Conservation (phyloP, 2,329 filamentous ascomycete species). For the Fusarium palustre region DNA sequence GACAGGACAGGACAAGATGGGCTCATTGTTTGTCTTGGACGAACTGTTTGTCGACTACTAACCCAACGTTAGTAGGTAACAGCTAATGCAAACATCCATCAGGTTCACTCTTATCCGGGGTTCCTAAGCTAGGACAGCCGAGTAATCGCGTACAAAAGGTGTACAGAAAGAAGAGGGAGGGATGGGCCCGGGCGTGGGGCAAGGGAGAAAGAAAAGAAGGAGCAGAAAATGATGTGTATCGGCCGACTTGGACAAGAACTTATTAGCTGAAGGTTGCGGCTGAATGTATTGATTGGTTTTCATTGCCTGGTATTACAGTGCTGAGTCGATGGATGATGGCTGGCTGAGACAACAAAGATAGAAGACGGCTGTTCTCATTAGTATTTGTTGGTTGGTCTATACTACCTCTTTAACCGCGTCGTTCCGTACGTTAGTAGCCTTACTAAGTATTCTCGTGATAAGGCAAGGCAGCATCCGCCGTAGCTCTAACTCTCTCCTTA, state of each 20-base stretch:
- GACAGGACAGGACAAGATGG: background rate
- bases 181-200: background rate
- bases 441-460: background rate
- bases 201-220: background rate
- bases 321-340: conserved; percentile 8
- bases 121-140: background rate
- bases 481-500: background rate
- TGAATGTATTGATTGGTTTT: background rate
- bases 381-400: background rate
- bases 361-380: background rate
- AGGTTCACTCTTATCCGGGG: background rate
- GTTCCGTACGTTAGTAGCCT: background rate
- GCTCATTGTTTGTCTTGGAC: conserved; percentile 2
- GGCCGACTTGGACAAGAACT: background rate
- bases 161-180: background rate
- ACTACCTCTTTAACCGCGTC: background rate
- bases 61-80: background rate
- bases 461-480: background rate
- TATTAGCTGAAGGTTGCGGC: background rate
- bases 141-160: background rate
- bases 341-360: conserved; percentile 9
- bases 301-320: background rate
- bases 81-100: background rate
- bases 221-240: background rate
- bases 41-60: background rate